Conservation (phyloP, 169 alveolate genomes). For the Neospora caninum region DNA sequence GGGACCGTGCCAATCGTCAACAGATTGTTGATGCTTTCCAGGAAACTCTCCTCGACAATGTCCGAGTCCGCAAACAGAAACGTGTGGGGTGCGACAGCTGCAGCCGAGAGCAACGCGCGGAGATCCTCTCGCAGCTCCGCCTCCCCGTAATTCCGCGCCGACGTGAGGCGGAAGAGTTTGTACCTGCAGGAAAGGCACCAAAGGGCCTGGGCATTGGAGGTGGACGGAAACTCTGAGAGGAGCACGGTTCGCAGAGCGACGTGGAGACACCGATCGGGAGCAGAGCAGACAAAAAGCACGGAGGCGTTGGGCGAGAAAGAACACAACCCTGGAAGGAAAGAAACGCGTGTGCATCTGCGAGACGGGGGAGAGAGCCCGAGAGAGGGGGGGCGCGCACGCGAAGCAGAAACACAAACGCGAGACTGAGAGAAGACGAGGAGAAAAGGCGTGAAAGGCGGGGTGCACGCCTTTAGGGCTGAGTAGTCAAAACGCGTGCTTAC, state of each 20-base stretch:
- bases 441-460: too few species aligned
- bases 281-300: too few species aligned
- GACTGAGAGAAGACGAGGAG: too few species aligned
- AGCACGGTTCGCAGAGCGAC: neutral
- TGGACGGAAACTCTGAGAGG: neutral
- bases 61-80: slow-evolving; percentile 92
- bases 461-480: too few species aligned
- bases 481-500: too few species aligned
- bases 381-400: too few species aligned
- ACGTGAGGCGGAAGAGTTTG: slow-evolving; percentile 87
- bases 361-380: too few species aligned
- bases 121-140: slow-evolving; percentile 92
- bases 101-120: slow-evolving; percentile 83
- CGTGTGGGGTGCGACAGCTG: slow-evolving; percentile 82
- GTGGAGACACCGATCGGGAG: too few species aligned
- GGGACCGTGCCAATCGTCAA: slow-evolving; percentile 93
- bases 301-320: too few species aligned
- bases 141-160: slow-evolving; percentile 90
- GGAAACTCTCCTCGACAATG: slow-evolving; percentile 91
- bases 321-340: too few species aligned
- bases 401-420: too few species aligned
- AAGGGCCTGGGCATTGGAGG: neutral
- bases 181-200: slow-evolving; percentile 68
- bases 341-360: too few species aligned
- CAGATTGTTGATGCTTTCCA: slow-evolving; percentile 92